phyloP scores from a whole-genome alignment of 441 rosid genomes.

The Gossypium laxum region DNA sequence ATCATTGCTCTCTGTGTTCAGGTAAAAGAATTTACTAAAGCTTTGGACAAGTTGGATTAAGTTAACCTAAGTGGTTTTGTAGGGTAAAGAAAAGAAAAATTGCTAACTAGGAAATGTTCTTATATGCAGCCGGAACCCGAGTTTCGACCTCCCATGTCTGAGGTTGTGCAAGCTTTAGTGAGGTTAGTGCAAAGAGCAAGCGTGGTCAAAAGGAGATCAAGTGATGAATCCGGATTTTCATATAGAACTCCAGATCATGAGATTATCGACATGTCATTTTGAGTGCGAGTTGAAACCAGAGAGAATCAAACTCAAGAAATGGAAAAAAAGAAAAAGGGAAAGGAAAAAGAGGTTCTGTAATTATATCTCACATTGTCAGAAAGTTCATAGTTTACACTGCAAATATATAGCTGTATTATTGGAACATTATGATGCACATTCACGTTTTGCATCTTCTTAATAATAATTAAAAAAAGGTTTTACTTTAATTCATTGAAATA shows the following conservation, averaged over 20 bases:
- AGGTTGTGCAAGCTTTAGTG: slow-evolving; percentile 88
- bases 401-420: slow-evolving; percentile 2
- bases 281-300: not conserved
- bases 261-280: slow-evolving; percentile 42
- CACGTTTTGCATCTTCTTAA: slow-evolving; percentile 15
- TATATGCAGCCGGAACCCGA: slow-evolving; percentile 74
- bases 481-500: not conserved
- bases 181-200: slow-evolving; percentile 87
- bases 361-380: slow-evolving; percentile 13
- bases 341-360: slow-evolving; percentile 20
- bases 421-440: slow-evolving; percentile 7
- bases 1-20: slow-evolving; percentile 90
- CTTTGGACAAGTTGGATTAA: not conserved
- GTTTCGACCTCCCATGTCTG: slow-evolving; percentile 97
- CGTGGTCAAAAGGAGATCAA: slow-evolving; percentile 62
- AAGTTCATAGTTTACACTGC: slow-evolving; percentile 4
- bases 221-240: slow-evolving; percentile 79
- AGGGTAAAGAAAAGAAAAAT: not conserved
- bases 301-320: not conserved
- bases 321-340: not conserved
- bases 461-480: slow-evolving; percentile 9
- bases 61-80: not conserved
- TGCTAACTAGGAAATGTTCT: not conserved
- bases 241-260: slow-evolving; percentile 83
- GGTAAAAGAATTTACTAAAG: slow-evolving; percentile 31